Base-by-base conservation (phyloP, 768 basidiomycete genomes). In the Mrakia frigida region DNA sequence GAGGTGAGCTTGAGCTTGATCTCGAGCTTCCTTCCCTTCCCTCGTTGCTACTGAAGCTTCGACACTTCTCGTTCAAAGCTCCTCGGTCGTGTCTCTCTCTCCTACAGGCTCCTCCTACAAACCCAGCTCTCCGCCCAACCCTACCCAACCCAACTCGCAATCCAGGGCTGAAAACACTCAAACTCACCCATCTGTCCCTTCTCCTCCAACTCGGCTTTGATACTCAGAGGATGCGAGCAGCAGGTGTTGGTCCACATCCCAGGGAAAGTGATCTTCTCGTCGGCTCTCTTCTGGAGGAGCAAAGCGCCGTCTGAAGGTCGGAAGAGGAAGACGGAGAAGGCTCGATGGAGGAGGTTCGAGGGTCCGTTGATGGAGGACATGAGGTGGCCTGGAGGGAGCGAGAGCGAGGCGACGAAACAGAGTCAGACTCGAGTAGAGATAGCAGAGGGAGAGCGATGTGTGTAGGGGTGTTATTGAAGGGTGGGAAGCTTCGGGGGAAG, bases 171-270 rank as follows among this genome's bases (percentile, higher is more conserved):
- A 46, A 31, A 61, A 16, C 14, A 14, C 31, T 35, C 28, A 25
- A 31, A 76, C 83, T 77, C 65, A 83, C 86, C 86, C 28, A 83
- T 79, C 82, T 97, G 92, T 50, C 89, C 88, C 84, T 94, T 91
- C 79, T 88, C 87, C 78, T 90, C 91, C 79, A 94, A 92, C 84
- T 98, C 97, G 80, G 92, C 90, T 43, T 77, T 80, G 72, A 82
- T 82, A 56, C 81, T 82, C 70, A 99, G 86, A 25, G 96, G 96
- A 82, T 99, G 96, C 33, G 93, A 94, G 85, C 96, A 99, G 83
- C 97, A 99, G 11, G 97, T 98, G 84, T 99, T 99, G 43, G 97
- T 99, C 97, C 97, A 99, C 94, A 98, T 94, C 80, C 92, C 88
- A 7, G 97, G 97, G 86, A 99, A 99, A 10, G 97, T 99, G 82